Conservation (phyloP, 2,329 filamentous ascomycete species). For the Talaromyces sp. region DNA sequence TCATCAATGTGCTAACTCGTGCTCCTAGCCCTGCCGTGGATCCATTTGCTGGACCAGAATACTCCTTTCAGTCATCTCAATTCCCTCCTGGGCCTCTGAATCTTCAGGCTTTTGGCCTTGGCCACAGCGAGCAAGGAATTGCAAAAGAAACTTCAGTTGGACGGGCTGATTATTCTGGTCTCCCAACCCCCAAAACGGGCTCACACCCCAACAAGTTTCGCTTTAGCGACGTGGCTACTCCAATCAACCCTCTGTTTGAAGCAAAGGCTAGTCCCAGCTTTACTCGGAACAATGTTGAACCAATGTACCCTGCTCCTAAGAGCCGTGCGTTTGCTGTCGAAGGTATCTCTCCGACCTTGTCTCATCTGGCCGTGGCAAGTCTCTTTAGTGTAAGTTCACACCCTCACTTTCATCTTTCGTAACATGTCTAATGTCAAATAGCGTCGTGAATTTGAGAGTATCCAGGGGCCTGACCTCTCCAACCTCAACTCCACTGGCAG, state of each 20-base stretch:
- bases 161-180: conserved; percentile 6
- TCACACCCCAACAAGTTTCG: conserved; percentile 5
- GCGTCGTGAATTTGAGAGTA: conserved; percentile 31
- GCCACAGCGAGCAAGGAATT: conserved; percentile 10
- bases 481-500: conserved; percentile 34
- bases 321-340: conserved; percentile 29
- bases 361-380: conserved; percentile 30
- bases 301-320: conserved; percentile 11
- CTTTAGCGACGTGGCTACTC: neutral
- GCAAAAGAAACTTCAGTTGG: conserved; percentile 10
- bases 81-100: conserved; percentile 60
- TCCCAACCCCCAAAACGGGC: conserved; percentile 11
- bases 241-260: conserved; percentile 8
- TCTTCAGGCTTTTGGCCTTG: conserved; percentile 51
- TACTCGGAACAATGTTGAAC: neutral
- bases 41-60: conserved; percentile 23
- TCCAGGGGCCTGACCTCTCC: conserved; percentile 33
- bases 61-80: conserved; percentile 23
- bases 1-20: neutral
- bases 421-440: conserved; percentile 9
- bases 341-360: conserved; percentile 24
- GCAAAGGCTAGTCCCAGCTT: neutral
- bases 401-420: neutral
- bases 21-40: conserved; percentile 19
- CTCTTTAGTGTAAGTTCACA: conserved; percentile 34